These are phyloP conservation scores for Nissolia schottii DNA, from an alignment of 306 rosid species.

Conservation along the genomic window DNA sequence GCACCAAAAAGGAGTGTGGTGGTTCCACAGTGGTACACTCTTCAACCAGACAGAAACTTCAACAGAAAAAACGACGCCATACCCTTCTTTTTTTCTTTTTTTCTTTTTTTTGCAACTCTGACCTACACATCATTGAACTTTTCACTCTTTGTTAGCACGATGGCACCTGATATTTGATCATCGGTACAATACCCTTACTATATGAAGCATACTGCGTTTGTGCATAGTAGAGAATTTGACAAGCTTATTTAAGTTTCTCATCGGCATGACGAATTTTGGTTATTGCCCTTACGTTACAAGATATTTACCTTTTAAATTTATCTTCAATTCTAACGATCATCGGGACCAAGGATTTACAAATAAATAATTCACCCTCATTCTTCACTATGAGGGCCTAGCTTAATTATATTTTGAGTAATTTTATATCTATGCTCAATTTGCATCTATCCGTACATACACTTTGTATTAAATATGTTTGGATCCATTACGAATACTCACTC, in stretches of 20 bases:
- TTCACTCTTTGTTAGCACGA: not conserved
- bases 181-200: not conserved
- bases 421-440: no score
- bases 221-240: not conserved
- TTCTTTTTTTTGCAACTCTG: not conserved
- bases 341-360: not conserved
- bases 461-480: no score
- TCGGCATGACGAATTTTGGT: not conserved
- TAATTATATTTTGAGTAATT: no score
- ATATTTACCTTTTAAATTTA: no score
- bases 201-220: not conserved
- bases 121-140: not conserved
- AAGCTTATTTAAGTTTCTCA: not conserved
- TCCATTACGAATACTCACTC: no score
- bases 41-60: not conserved
- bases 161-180: not conserved
- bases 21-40: not conserved
- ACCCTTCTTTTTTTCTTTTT: not conserved
- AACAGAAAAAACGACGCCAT: slow-evolving; percentile 13
- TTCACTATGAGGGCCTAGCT: not conserved
- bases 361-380: not conserved
- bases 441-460: no score
- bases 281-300: no score
- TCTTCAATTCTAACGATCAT: not conserved
- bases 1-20: not conserved